These are phyloP conservation scores for Blastocystis sp. DNA, from an alignment of 352 stramenopile genomes.

Conservation along the genomic window DNA sequence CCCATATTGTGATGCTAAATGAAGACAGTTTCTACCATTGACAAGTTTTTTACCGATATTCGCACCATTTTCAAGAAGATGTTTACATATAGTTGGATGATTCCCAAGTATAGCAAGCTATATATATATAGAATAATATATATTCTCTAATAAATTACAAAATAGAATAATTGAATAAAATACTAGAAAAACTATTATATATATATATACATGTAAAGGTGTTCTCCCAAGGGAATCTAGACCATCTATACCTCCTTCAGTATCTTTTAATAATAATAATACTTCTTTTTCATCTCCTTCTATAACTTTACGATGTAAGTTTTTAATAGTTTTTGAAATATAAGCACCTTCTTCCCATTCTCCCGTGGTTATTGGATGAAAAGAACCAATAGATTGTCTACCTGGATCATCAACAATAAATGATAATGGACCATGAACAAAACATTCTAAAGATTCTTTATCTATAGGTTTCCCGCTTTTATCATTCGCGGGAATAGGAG, in stretches of 20 bases:
- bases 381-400: constrained; percentile 43
- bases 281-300: constrained; percentile 37
- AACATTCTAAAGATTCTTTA: constrained; percentile 34
- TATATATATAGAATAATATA: too few species aligned
- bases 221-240: constrained; percentile 39
- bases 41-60: constrained; percentile 32
- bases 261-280: constrained; percentile 2
- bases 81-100: too few species aligned
- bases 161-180: too few species aligned
- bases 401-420: constrained; percentile 44
- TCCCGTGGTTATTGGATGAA: constrained; percentile 43
- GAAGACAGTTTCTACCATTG: constrained; percentile 36
- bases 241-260: background rate
- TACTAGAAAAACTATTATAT: too few species aligned
- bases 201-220: constrained; percentile 37
- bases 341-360: constrained; percentile 43
- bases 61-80: constrained; percentile 33
- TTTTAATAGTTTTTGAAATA: constrained; percentile 33
- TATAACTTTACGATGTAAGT: constrained; percentile 34
- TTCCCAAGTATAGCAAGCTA: too few species aligned
- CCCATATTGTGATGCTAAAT: constrained; percentile 39
- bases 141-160: too few species aligned
- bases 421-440: constrained; percentile 39
- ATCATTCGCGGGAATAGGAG: constrained; percentile 38
- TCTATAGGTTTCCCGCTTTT: too few species aligned